These are phyloP conservation scores for Colletotrichum siamense DNA, from an alignment of 2,329 filamentous ascomycete genomes.

Conservation along the genomic window DNA sequence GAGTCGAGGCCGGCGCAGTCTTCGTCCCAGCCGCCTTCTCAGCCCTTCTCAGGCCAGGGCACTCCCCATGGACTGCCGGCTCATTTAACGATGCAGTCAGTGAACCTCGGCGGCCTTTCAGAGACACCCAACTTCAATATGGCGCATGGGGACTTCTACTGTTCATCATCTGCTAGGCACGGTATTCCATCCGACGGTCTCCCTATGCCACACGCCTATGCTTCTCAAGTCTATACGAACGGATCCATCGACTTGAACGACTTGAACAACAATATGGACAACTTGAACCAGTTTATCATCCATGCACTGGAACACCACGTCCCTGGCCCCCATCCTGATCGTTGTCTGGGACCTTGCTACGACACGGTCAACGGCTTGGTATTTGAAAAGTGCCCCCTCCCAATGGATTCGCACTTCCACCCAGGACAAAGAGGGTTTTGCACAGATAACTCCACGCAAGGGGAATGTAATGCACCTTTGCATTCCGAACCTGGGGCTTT, in stretches of 20 bases:
- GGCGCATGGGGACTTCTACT: not conserved
- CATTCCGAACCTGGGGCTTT: not conserved
- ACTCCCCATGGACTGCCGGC: not conserved
- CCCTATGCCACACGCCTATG: not conserved
- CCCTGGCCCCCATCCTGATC: not conserved
- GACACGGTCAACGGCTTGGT: conserved; percentile 13
- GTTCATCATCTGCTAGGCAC: not conserved
- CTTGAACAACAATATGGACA: too few species aligned
- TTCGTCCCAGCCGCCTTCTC: not conserved
- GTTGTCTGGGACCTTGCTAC: conserved; percentile 24
- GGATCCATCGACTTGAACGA: not conserved
- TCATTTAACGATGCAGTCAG: not conserved
- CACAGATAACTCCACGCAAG: not conserved
- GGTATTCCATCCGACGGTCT: not conserved
- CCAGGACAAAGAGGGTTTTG: not conserved
- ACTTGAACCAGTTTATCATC: conserved; percentile 14
- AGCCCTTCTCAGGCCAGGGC: not conserved
- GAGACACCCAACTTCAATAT: not conserved
- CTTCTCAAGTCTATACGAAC: not conserved
- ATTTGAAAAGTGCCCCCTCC: conserved; percentile 25
- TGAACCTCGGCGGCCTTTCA: not conserved
- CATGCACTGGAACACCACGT: conserved; percentile 35
- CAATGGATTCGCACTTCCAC: conserved; percentile 21
- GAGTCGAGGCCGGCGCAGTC: not conserved
- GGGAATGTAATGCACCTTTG: not conserved